Percentiles rank a stretch among this genome's conserved stretches.
These are phyloP conservation scores for Penicillium sp. DNA, from an alignment of 2,329 filamentous ascomycete species.

Conservation along the genomic window DNA sequence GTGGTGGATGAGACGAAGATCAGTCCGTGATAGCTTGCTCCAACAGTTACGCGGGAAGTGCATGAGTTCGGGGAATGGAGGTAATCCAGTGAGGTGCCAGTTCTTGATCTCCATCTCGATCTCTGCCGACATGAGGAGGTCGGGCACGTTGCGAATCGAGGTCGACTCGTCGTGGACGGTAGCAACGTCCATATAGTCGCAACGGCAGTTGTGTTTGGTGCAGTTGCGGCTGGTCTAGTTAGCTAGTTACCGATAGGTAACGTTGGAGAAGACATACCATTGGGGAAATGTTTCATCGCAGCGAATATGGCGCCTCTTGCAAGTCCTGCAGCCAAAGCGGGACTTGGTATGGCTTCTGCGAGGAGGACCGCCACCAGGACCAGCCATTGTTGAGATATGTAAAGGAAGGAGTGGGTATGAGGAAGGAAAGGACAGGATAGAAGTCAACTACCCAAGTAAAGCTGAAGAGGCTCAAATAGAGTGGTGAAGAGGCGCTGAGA, in stretches of 20 bases:
- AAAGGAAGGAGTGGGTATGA: conserved; percentile 11
- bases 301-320: conserved; percentile 95
- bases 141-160: conserved; percentile 58
- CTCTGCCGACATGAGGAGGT: conserved; percentile 83
- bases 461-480: background rate
- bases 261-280: conserved; percentile 66
- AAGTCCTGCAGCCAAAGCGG: conserved; percentile 96
- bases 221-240: conserved; percentile 77
- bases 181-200: conserved; percentile 92
- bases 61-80: conserved; percentile 81
- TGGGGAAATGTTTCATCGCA: conserved; percentile 98
- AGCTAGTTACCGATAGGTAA: conserved; percentile 18
- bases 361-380: conserved; percentile 92
- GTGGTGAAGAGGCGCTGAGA: background rate
- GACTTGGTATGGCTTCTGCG: conserved; percentile 95
- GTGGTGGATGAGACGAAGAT: conserved; percentile 88
- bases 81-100: conserved; percentile 83
- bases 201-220: conserved; percentile 98
- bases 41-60: conserved; percentile 77
- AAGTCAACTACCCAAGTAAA: conserved; percentile 16
- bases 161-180: conserved; percentile 61
- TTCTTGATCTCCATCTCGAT: conserved; percentile 79
- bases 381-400: conserved; percentile 68
- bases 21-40: conserved; percentile 73
- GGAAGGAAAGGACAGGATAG: conserved; percentile 19